phyloP scores from a whole-genome alignment of 2,329 filamentous ascomycete genomes.

The Talaromyces sp. region DNA sequence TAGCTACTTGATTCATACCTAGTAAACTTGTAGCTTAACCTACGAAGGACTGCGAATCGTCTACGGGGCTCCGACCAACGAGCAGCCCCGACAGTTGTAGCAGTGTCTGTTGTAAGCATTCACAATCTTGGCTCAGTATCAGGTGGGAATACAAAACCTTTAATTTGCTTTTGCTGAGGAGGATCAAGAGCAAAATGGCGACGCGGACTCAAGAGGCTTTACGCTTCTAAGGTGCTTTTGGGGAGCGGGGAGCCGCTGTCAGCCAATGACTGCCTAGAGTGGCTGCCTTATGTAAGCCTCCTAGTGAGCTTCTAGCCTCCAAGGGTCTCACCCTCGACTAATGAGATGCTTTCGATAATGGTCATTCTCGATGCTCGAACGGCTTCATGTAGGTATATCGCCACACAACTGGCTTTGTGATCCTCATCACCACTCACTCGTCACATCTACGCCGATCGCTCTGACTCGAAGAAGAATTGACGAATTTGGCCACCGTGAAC shows the following conservation, averaged over 20 bases:
- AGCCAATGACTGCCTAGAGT: neutral
- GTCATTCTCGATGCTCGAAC: neutral
- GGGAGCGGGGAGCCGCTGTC: constrained; percentile 1
- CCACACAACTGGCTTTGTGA: neutral
- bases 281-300: constrained; percentile 1
- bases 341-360: neutral
- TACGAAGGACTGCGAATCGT: neutral
- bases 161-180: neutral
- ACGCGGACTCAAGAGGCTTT: neutral
- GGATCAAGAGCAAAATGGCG: neutral
- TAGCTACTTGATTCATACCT: neutral
- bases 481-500: neutral
- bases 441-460: neutral
- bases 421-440: neutral
- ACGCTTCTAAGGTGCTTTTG: neutral
- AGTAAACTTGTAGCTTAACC: neutral
- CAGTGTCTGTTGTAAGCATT: neutral
- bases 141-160: neutral
- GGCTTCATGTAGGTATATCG: neutral
- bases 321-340: neutral
- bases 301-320: neutral
- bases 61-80: neutral
- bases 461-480: neutral
- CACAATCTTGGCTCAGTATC: neutral
- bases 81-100: neutral